phyloP scores from a whole-genome alignment of 1,284 basidiomycete species.

The Butyriboletus appendiculatus region DNA sequence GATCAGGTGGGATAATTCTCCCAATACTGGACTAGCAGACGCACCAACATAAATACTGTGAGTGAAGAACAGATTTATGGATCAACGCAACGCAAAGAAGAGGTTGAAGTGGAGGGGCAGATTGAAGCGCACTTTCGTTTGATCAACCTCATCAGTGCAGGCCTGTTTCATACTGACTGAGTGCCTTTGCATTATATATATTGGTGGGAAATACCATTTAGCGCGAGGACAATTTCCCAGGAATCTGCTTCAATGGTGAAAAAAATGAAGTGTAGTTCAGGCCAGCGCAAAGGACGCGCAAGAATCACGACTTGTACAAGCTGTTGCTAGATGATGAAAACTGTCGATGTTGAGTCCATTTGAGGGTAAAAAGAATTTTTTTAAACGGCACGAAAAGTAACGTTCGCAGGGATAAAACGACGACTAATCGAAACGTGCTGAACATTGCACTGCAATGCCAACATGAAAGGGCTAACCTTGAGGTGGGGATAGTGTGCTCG shows the following conservation, averaged over 20 bases:
- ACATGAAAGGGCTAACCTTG: slow-evolving; percentile 1
- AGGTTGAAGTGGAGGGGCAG: background rate
- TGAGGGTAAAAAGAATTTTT: background rate
- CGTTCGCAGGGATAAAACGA: background rate
- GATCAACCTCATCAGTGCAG: background rate
- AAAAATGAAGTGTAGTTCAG: background rate
- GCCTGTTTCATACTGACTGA: background rate
- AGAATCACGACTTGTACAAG: background rate
- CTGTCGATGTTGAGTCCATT: background rate
- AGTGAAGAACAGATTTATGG: background rate
- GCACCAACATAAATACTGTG: slow-evolving; percentile 3
- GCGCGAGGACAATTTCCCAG: background rate
- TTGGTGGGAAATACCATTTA: slow-evolving; percentile 12
- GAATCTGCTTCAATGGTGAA: background rate
- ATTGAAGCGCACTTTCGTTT: background rate
- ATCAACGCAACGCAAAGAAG: background rate
- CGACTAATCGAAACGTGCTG: background rate
- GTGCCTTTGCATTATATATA: background rate
- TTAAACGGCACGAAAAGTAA: background rate
- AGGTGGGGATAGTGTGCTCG: background rate
- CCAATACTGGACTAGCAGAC: background rate
- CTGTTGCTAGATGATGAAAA: background rate
- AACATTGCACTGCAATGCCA: background rate
- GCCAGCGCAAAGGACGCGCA: no score
- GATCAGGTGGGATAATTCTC: background rate